phyloP scores from a whole-genome alignment of 2,329 filamentous ascomycete species.

The Cephalotrichum gorgonifer region DNA sequence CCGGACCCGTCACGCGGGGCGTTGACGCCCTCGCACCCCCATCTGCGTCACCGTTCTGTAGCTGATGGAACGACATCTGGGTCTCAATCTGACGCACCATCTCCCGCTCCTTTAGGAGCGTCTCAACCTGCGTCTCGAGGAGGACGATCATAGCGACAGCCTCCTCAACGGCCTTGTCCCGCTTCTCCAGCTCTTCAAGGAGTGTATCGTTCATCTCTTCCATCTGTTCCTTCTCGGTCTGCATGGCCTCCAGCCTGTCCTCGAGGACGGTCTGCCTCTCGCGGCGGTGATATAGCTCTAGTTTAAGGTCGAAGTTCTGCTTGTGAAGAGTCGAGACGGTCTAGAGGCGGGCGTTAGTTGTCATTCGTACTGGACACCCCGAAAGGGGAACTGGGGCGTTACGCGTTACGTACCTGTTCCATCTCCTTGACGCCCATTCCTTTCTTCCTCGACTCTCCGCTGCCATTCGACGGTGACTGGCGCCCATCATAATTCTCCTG shows the following conservation, averaged over 20 bases:
- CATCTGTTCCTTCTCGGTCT: constrained; percentile 41
- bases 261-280: constrained; percentile 53
- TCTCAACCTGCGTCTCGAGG: constrained; percentile 49
- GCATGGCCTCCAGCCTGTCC: constrained; percentile 42
- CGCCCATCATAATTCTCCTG: constrained; percentile 20
- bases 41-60: neutral
- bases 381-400: no score
- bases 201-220: constrained; percentile 49
- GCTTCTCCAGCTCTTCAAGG: constrained; percentile 50
- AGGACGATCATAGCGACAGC: constrained; percentile 59
- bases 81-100: constrained; percentile 40
- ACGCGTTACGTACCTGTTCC: constrained; percentile 41
- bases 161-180: constrained; percentile 61
- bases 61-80: neutral
- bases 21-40: neutral
- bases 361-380: constrained; percentile 1
- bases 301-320: constrained; percentile 67
- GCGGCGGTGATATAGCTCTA: constrained; percentile 60
- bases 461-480: constrained; percentile 32
- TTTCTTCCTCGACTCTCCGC: constrained; percentile 29
- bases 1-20: constrained; percentile 8
- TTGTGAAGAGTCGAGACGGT: constrained; percentile 60
- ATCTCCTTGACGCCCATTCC: constrained; percentile 56
- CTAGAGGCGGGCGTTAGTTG: constrained; percentile 24
- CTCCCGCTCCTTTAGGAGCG: constrained; percentile 40